Conservation (phyloP, 2,329 filamentous ascomycete species). For the Zymoseptoria pseudotritici region DNA sequence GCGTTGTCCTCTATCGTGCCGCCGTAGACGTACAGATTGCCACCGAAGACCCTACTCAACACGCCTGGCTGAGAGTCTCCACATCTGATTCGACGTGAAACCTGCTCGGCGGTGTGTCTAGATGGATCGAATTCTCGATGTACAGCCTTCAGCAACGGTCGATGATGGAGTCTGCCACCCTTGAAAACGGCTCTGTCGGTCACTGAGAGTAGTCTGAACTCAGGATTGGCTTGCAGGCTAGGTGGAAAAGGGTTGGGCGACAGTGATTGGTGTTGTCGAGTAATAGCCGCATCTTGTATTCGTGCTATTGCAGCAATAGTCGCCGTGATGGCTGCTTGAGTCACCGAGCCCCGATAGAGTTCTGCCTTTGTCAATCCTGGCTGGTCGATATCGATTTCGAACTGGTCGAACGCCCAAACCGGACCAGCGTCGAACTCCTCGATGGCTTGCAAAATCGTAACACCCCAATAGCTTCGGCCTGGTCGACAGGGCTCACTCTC, state of each 20-base stretch:
- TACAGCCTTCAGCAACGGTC: constrained; percentile 35
- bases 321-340: constrained; percentile 33
- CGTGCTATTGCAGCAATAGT: constrained; percentile 33
- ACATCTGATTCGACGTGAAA: constrained; percentile 38
- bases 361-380: constrained; percentile 35
- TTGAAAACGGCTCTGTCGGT: constrained; percentile 32
- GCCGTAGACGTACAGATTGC: constrained; percentile 32
- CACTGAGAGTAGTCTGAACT: constrained; percentile 29
- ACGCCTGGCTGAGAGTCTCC: constrained; percentile 39
- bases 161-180: constrained; percentile 32
- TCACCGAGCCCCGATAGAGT: constrained; percentile 35
- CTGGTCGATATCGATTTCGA: constrained; percentile 36
- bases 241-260: constrained; percentile 6
- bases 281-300: constrained; percentile 26
- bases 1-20: constrained; percentile 33
- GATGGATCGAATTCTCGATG: constrained; percentile 33
- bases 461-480: constrained; percentile 37
- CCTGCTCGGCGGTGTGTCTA: constrained; percentile 30
- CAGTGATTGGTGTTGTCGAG: constrained; percentile 1
- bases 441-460: constrained; percentile 36
- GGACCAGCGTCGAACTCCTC: constrained; percentile 39
- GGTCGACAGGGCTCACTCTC: constrained; percentile 16
- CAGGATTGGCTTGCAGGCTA: constrained; percentile 20
- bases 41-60: constrained; percentile 32
- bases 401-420: constrained; percentile 40